Evolutionary conservation across 495 filamentous ascomycete species (phyloP), one percentile per base, ranked within the genome.

Genomic region (Tuber umbilicatum): DNA sequence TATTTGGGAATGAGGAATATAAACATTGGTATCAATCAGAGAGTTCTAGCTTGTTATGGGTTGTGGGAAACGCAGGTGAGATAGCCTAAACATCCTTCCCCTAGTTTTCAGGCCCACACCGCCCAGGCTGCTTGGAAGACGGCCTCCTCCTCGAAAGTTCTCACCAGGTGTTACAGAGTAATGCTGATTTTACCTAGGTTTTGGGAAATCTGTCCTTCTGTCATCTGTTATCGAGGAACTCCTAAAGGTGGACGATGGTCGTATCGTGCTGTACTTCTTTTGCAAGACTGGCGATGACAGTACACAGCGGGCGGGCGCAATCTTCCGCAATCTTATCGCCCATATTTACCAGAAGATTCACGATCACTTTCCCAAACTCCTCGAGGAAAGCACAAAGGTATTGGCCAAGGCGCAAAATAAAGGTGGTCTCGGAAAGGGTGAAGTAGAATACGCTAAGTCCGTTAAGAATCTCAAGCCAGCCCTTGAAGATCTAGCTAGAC

Each of bases 181-280:
- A 47, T 47, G 23, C 45, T 23, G 45, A 47, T 47, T 47, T 47
- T 21, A 47, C 19, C 45, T 31, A 74, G 73, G 73, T 9, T 74
- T 74, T 72, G 73, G 73, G 16, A 74, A 74, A 60, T 74, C 73
- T 21, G 73, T 74, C n/a, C 73, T 74, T 64, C 37, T 74, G 19
- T 74, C 73, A 19, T 27, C 73, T 17, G 64, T 74, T 68, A 60
- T 74, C 9, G 73, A 72, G 43, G 60, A 42, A 2, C n/a, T 74
- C 37, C 67, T 27, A 17, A 40, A 31, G 68, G 73, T 45, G 6
- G 19, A 31, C 38, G 73, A 55, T 47, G 70, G 68, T n/a, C 69
- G 37, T 31, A 64, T 72, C 41, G 73, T 74, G 45, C 27, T 74
- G 23, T 74, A 55, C 71, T 74, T 74, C 73, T 74, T 74, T 72